phyloP scores from a whole-genome alignment of 108 stramenopile species.

The Poteriospumella lacustris region DNA sequence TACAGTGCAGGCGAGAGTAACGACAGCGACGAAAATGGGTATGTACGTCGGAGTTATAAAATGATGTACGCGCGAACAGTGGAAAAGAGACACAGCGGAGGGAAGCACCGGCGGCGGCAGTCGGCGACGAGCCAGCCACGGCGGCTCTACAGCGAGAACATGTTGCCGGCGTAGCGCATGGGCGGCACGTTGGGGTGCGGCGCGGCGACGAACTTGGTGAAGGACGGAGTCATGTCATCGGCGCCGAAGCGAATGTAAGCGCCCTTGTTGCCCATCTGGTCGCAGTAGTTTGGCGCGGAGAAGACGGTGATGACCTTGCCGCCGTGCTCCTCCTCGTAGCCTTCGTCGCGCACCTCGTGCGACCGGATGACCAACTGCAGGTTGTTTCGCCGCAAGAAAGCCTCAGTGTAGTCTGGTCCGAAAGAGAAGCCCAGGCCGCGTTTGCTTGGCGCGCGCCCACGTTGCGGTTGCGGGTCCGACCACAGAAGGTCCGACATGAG shows the following conservation, averaged over 20 bases:
- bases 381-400: constrained; percentile 71
- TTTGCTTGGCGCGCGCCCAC: constrained; percentile 79
- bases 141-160: constrained; percentile 42
- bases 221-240: constrained; percentile 26
- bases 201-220: constrained; percentile 75
- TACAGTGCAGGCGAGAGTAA: no score
- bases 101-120: no score
- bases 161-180: constrained; percentile 94
- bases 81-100: no score
- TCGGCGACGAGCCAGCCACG: no score
- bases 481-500: constrained; percentile 95
- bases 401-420: constrained; percentile 86
- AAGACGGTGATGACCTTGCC: constrained; percentile 97
- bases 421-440: constrained; percentile 93
- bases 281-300: constrained; percentile 98
- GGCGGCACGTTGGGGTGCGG: constrained; percentile 91
- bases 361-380: constrained; percentile 55
- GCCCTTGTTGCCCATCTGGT: constrained; percentile 98
- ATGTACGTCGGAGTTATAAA: no score
- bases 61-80: no score
- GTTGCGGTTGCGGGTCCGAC: constrained; percentile 95
- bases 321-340: constrained; percentile 97
- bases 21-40: no score
- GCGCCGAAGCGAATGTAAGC: constrained; percentile 42
- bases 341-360: constrained; percentile 97